phyloP scores from a whole-genome alignment of 352 stramenopile genomes.

The Globisporangium heterothallicum region DNA sequence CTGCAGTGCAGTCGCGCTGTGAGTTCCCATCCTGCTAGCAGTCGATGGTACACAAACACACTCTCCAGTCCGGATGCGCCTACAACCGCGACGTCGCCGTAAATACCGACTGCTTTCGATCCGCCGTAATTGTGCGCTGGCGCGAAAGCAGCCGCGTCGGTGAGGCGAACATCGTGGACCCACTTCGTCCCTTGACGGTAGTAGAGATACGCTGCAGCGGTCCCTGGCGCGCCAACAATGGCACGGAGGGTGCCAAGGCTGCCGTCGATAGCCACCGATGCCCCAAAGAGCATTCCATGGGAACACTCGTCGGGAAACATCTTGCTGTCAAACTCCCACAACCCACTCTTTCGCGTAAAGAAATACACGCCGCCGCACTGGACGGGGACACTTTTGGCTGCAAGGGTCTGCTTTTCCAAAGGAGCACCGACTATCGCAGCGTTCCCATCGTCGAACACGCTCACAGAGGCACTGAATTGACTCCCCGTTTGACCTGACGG shows the following conservation, averaged over 20 bases:
- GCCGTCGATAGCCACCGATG: constrained; percentile 66
- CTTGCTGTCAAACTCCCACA: constrained; percentile 65
- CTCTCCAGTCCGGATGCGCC: constrained; percentile 70
- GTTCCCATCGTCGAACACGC: constrained; percentile 58
- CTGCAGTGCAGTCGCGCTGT: constrained; percentile 54
- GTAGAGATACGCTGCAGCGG: constrained; percentile 50
- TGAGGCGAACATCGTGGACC: constrained; percentile 37
- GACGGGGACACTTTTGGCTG: constrained; percentile 7
- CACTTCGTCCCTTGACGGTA: constrained; percentile 27
- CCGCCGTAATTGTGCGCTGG: constrained; percentile 67
- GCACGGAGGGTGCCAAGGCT: constrained; percentile 46
- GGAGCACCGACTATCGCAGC: constrained; percentile 65
- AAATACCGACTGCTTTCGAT: constrained; percentile 64
- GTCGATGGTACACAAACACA: constrained; percentile 71
- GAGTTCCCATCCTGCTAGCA: constrained; percentile 38
- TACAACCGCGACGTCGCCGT: constrained; percentile 86
- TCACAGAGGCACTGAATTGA: constrained; percentile 47
- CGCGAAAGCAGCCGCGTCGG: constrained; percentile 28
- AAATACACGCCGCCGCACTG: constrained; percentile 66
- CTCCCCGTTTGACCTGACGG: constrained; percentile 28
- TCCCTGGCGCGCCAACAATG: constrained; percentile 66
- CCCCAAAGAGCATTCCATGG: constrained; percentile 49
- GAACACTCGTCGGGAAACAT: constrained; percentile 41
- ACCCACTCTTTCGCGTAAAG: constrained; percentile 50
- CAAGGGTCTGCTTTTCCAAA: constrained; percentile 26